A percentile compares a stretch with the other conserved stretches of the same genome.
Evolutionary conservation across 2,329 filamentous ascomycete genomes (phyloP).

Genomic region (Cladosporium phlei): DNA sequence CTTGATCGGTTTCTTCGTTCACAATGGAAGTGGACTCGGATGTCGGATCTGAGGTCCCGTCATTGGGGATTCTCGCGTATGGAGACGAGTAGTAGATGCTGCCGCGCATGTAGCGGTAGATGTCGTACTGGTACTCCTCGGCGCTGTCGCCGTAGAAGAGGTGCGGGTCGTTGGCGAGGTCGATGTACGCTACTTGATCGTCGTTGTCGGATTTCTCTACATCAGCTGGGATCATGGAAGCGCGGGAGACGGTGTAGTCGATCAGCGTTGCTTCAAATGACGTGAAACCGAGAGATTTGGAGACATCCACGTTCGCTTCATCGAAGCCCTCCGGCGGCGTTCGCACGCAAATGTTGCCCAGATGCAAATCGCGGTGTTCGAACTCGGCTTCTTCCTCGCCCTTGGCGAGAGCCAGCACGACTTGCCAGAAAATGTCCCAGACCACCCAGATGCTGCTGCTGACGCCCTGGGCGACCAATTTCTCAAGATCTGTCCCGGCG

Average conservation of each 20-base stretch:
- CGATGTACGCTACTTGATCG: slow-evolving; percentile 40
- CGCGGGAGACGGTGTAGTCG: slow-evolving; percentile 64
- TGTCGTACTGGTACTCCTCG: slow-evolving; percentile 52
- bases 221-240: slow-evolving; percentile 39
- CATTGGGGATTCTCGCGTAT: slow-evolving; percentile 29
- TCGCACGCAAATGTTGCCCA: slow-evolving; percentile 61
- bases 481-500: slow-evolving; percentile 55
- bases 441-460: slow-evolving; percentile 41
- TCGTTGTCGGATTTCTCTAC: neutral
- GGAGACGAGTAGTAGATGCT: slow-evolving; percentile 38
- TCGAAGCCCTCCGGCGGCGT: slow-evolving; percentile 1
- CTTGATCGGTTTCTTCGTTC: neutral
- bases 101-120: slow-evolving; percentile 51
- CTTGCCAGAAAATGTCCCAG: slow-evolving; percentile 64
- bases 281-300: slow-evolving; percentile 47
- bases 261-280: slow-evolving; percentile 60
- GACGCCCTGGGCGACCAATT: slow-evolving; percentile 28
- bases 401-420: slow-evolving; percentile 56
- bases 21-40: neutral
- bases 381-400: slow-evolving; percentile 58
- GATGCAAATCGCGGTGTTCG: slow-evolving; percentile 63
- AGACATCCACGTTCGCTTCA: slow-evolving; percentile 21
- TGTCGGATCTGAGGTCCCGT: neutral
- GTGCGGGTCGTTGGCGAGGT: slow-evolving; percentile 40
- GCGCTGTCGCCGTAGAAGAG: slow-evolving; percentile 45